Evolutionary conservation across 1,284 basidiomycete species (phyloP).

Genomic region (Trametes hirsuta): DNA sequence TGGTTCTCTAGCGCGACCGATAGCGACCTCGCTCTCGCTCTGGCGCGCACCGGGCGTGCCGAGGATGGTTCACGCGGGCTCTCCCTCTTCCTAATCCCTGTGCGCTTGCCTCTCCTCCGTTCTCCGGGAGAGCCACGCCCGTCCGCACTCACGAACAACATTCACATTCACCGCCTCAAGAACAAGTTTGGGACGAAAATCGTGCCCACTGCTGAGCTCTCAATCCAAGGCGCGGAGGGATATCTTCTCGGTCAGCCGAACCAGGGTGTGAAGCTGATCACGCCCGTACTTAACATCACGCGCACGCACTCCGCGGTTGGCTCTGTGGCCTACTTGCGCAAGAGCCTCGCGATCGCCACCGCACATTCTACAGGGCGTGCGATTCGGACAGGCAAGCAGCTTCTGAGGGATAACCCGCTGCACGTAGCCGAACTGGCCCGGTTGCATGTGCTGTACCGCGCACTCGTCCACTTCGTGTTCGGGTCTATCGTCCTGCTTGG

Average conservation of each 20-base stretch:
- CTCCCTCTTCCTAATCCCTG: conserved; percentile 73
- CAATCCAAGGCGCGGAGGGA: conserved; percentile 61
- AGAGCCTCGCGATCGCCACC: conserved; percentile 64
- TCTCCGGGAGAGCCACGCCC: conserved; percentile 42
- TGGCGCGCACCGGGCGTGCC: conserved; percentile 66
- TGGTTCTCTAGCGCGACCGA: conserved; percentile 89
- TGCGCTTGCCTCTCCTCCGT: conserved; percentile 57
- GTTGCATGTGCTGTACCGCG: conserved; percentile 64
- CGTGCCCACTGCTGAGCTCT: conserved; percentile 80
- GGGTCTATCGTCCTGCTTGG: conserved; percentile 64
- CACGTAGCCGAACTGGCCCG: conserved; percentile 67
- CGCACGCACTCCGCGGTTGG: conserved; percentile 69
- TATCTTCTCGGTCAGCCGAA: conserved; percentile 68
- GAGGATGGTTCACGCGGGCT: conserved; percentile 62
- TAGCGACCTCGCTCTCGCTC: conserved; percentile 68
- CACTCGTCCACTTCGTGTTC: conserved; percentile 65
- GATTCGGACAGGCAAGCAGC: conserved; percentile 50
- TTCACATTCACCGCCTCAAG: conserved; percentile 76
- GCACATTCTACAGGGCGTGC: conserved; percentile 62
- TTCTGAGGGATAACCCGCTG: conserved; percentile 59
- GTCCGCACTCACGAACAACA: conserved; percentile 63
- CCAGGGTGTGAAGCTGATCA: conserved; percentile 71
- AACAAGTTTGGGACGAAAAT: conserved; percentile 80
- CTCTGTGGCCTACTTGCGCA: conserved; percentile 62
- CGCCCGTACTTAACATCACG: conserved; percentile 78